Conservation (phyloP, 164 flowering plant genomes). For the Hamamelis virginiana region DNA sequence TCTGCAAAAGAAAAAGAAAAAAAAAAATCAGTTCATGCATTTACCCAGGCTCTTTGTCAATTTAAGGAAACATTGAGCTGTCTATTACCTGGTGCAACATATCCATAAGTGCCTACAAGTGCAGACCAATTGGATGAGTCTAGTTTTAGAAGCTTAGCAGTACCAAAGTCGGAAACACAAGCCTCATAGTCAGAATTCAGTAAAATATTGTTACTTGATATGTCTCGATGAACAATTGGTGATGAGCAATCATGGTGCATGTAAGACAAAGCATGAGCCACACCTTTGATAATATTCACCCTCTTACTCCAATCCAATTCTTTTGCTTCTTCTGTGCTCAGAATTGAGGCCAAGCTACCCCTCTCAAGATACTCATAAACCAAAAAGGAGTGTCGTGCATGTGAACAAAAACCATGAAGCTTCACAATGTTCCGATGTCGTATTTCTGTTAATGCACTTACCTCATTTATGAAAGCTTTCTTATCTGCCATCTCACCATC, state of each 20-base stretch:
- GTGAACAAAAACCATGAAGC: conserved; percentile 9
- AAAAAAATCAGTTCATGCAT: neutral
- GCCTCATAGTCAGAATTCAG: conserved; percentile 17
- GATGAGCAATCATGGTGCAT: conserved; percentile 36
- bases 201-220: conserved; percentile 27
- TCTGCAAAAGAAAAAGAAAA: conserved; percentile 5
- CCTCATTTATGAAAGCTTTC: conserved; percentile 10
- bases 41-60: neutral
- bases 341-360: conserved; percentile 9
- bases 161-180: conserved; percentile 16
- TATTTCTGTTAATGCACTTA: conserved; percentile 16
- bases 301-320: conserved; percentile 29
- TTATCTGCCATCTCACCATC: neutral
- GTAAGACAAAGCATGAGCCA: conserved; percentile 28
- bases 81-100: conserved; percentile 12
- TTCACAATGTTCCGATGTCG: conserved; percentile 16
- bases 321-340: conserved; percentile 12
- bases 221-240: conserved; percentile 33
- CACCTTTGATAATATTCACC: conserved; percentile 22
- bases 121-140: conserved; percentile 8
- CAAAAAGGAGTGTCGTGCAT: conserved; percentile 8
- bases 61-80: neutral
- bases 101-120: conserved; percentile 12
- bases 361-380: conserved; percentile 18
- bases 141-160: conserved; percentile 13